Evolutionary conservation across 139 green algal genomes (phyloP), one percentile per base, ranked within the genome.

Genomic region (Asterochloris erici): DNA sequence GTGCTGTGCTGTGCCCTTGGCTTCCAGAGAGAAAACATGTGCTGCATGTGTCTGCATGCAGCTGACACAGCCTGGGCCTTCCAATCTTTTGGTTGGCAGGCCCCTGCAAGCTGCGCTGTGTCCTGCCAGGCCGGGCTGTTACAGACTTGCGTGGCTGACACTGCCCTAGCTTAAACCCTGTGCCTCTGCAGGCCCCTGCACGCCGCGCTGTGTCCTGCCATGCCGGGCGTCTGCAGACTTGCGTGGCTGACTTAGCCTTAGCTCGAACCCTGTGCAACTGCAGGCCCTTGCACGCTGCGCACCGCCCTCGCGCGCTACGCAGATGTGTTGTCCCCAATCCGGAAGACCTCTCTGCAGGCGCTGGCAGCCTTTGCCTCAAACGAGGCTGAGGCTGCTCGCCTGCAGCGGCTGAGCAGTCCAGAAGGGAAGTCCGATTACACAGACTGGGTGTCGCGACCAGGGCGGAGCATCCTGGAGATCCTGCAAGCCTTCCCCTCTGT

Each of bases 401-500:
- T 99, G 79, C 73, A 23, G 63, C 83, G 70, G 11, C 86, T 98
- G 66, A 90, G 89, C 17, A 89, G 83, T 0, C 63, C 90, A 0
- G 91, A 91, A 26, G 96, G 95, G 71, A 93, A 70, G 81, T 90
- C 85, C 14, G 90, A 94, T 60, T 97, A 93, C 85, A 82, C 85
- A 11, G 85, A 84, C 9, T 97, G 93, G 73, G 83, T 92, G 15
- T 47, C 81, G 38, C 69, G n/a, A 14, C 68, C 81, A 27, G 86
- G 88, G 74, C 85, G 88, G 68, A 88, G 81, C 74, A 81, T 96
- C 81, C 85, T 95, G 82, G 90, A 98, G 83, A 92, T 98, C 0
- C 87, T 98, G 88, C 71, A 90, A 26, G 94, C 91, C 19, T 98
- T 98, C 79, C 91, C 96, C 17, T 95, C 90, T 1, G 92, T 91